Conservation (phyloP, 768 basidiomycete species). For the Pholiota microspora region DNA sequence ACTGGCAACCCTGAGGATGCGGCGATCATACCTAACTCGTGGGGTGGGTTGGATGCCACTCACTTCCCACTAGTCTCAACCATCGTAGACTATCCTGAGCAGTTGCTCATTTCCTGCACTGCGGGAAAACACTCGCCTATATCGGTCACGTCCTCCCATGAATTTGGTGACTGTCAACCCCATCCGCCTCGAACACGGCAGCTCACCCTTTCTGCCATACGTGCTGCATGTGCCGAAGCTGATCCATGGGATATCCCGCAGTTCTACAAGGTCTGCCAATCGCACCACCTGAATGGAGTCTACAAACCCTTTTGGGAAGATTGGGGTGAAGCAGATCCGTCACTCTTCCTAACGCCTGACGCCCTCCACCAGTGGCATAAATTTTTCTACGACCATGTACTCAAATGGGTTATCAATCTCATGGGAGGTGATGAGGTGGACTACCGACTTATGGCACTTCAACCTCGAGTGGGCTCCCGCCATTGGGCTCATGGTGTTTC, state of each 20-base stretch:
- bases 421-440: slow-evolving; percentile 28
- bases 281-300: not conserved
- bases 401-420: slow-evolving; percentile 28
- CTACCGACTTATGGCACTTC: slow-evolving; percentile 28
- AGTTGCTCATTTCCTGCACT: not conserved
- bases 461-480: slow-evolving; percentile 7
- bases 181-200: not conserved
- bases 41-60: not conserved
- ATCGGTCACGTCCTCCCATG: not conserved
- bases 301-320: slow-evolving; percentile 30
- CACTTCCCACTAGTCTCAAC: not conserved
- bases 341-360: slow-evolving; percentile 28
- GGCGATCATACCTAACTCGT: not conserved
- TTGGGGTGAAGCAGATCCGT: slow-evolving; percentile 27
- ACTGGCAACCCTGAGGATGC: not conserved
- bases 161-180: not conserved
- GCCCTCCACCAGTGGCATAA: slow-evolving; percentile 32
- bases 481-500: not conserved
- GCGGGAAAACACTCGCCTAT: not conserved
- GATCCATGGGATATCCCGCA: not conserved
- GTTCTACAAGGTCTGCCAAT: not conserved
- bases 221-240: not conserved
- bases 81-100: not conserved
- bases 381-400: slow-evolving; percentile 31
- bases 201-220: not conserved